Evolutionary conservation across 2,329 filamentous ascomycete species (phyloP).

Genomic region (Emmonsia crescens): DNA sequence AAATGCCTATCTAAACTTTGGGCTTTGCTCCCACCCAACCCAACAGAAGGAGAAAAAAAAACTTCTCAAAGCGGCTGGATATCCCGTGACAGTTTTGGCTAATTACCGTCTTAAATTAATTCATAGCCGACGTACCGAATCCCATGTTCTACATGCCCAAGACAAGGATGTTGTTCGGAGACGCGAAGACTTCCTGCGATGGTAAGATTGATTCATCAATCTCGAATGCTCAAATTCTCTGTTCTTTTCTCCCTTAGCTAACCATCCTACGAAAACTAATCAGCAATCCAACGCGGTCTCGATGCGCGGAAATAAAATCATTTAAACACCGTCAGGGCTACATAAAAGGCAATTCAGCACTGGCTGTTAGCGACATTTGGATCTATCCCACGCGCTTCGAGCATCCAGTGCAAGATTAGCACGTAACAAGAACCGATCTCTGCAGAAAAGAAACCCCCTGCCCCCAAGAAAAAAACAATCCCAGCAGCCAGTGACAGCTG

Average conservation of each 20-base stretch:
- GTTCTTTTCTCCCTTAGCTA: not conserved
- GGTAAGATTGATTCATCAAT: slow-evolving; percentile 38
- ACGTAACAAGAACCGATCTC: not conserved
- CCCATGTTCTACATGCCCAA: slow-evolving; percentile 89
- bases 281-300: slow-evolving; percentile 14
- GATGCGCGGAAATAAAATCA: slow-evolving; percentile 11
- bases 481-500: not conserved
- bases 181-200: slow-evolving; percentile 75
- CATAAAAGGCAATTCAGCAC: not conserved
- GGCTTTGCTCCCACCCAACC: no score
- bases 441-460: not conserved
- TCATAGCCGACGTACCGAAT: slow-evolving; percentile 70
- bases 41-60: not conserved
- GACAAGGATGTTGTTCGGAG: slow-evolving; percentile 84
- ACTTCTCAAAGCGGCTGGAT: not conserved
- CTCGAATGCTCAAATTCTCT: not conserved
- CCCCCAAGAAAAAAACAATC: not conserved
- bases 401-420: not conserved
- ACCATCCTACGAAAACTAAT: not conserved
- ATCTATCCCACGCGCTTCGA: not conserved
- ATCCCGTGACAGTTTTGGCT: not conserved
- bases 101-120: not conserved
- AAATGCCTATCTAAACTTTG: not conserved
- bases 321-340: not conserved
- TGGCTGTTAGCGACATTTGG: not conserved